These are phyloP conservation scores for Fusarium beomiforme DNA, from an alignment of 2,329 filamentous ascomycete genomes.

Conservation along the genomic window DNA sequence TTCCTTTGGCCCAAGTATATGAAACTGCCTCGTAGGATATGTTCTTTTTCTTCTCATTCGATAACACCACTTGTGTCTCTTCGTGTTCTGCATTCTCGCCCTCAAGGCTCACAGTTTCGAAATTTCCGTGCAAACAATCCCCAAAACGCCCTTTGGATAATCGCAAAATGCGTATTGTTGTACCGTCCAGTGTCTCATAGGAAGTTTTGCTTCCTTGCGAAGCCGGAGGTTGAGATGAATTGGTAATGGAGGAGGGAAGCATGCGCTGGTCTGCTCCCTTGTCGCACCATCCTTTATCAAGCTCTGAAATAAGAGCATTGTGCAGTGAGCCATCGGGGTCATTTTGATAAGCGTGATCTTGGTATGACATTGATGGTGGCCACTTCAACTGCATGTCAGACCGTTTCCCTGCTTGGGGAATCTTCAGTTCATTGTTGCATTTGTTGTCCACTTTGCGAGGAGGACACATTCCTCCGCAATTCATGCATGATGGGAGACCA, in stretches of 20 bases:
- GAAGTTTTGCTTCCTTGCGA: not conserved
- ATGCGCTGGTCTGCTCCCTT: accelerated
- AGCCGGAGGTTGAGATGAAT: accelerated
- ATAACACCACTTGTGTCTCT: accelerated
- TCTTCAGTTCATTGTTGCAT: not conserved
- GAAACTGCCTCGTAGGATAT: not conserved
- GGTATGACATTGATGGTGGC: not conserved
- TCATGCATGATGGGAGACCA: not conserved
- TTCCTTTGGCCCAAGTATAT: not conserved
- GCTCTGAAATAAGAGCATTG: accelerated
- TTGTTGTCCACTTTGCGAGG: not conserved
- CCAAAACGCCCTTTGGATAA: not conserved
- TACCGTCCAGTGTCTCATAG: not conserved
- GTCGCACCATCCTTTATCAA: not conserved
- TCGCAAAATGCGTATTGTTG: not conserved
- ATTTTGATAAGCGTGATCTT: not conserved
- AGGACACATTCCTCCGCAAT: not conserved
- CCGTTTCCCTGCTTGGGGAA: not conserved
- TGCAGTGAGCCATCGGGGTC: not conserved
- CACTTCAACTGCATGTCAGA: not conserved
- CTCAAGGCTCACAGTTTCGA: not conserved
- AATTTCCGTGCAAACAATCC: not conserved
- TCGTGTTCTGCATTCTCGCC: accelerated
- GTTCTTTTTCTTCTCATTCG: accelerated
- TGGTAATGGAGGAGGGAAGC: accelerated